These are phyloP conservation scores for Hypoxylon lenormandii DNA, from an alignment of 495 filamentous ascomycete genomes.

Conservation along the genomic window DNA sequence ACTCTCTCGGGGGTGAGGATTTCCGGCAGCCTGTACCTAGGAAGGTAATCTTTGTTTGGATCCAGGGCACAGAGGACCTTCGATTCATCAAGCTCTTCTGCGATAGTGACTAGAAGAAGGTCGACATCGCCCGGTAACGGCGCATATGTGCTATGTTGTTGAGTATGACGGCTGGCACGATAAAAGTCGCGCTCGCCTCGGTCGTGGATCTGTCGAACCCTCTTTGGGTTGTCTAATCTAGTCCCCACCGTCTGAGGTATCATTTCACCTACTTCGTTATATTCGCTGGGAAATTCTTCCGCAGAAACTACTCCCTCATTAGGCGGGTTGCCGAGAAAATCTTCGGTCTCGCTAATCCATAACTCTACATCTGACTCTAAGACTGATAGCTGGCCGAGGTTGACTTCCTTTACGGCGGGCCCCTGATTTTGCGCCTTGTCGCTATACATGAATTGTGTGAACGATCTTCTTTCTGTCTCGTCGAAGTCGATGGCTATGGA, in stretches of 20 bases:
- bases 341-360: neutral
- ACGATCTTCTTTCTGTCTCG: neutral
- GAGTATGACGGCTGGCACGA: neutral
- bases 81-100: constrained; percentile 6
- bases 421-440: neutral
- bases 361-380: neutral
- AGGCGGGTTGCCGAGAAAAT: neutral
- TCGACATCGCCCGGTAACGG: neutral
- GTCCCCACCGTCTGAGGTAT: too few relatives aligned
- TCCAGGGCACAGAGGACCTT: constrained; percentile 3
- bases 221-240: constrained; percentile 9
- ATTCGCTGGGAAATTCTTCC: constrained; percentile 1
- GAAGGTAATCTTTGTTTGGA: constrained; percentile 9
- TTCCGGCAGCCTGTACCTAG: constrained; percentile 1
- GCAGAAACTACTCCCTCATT: neutral
- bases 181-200: constrained; percentile 5
- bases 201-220: constrained; percentile 12
- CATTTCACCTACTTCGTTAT: neutral
- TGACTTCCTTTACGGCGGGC: neutral
- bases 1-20: constrained; percentile 21
- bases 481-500: neutral
- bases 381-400: neutral
- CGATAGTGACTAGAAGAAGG: neutral
- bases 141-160: neutral
- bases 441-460: neutral